Conservation (phyloP, 73 alveolate species). For the Uronychia setigera region DNA sequence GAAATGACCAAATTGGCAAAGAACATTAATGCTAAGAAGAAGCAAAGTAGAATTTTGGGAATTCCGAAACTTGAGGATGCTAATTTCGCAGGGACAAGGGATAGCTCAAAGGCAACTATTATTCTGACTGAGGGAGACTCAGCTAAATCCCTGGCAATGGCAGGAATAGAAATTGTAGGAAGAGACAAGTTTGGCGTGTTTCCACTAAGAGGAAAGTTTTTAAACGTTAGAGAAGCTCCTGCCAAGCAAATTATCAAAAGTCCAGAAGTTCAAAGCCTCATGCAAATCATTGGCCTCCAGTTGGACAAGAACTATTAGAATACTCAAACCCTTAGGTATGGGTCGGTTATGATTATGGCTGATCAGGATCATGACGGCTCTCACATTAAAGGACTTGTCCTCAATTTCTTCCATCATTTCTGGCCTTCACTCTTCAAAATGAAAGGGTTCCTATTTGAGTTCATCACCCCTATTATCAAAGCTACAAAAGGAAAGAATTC, state of each 20-base stretch:
- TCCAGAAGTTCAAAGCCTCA: slow-evolving; percentile 96
- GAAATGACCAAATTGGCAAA: slow-evolving; percentile 95
- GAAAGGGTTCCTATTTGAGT: slow-evolving; percentile 96
- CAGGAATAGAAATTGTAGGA: slow-evolving; percentile 98
- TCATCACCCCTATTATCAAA: slow-evolving; percentile 98
- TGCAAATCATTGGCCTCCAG: slow-evolving; percentile 97
- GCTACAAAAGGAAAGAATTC: slow-evolving; percentile 91
- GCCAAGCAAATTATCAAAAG: slow-evolving; percentile 91
- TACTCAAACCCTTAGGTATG: slow-evolving; percentile 87
- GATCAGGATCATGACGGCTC: slow-evolving; percentile 99
- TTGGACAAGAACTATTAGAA: slow-evolving; percentile 91
- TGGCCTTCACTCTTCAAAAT: slow-evolving; percentile 98
- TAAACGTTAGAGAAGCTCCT: slow-evolving; percentile 98
- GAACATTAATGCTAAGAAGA: slow-evolving; percentile 83
- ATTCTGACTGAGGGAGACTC: slow-evolving; percentile 99
- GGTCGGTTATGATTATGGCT: slow-evolving; percentile 97
- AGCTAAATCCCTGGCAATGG: slow-evolving; percentile 99
- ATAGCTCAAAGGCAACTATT: slow-evolving; percentile 94
- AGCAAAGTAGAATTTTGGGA: slow-evolving; percentile 81
- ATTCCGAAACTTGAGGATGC: slow-evolving; percentile 99
- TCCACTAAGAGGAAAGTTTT: slow-evolving; percentile 98
- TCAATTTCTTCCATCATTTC: slow-evolving; percentile 98
- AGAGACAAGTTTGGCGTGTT: slow-evolving; percentile 99
- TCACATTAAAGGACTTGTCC: slow-evolving; percentile 99
- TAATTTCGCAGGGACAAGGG: slow-evolving; percentile 96